Evolutionary conservation across 306 rosid species (phyloP).

Genomic region (Canavalia gladiata): DNA sequence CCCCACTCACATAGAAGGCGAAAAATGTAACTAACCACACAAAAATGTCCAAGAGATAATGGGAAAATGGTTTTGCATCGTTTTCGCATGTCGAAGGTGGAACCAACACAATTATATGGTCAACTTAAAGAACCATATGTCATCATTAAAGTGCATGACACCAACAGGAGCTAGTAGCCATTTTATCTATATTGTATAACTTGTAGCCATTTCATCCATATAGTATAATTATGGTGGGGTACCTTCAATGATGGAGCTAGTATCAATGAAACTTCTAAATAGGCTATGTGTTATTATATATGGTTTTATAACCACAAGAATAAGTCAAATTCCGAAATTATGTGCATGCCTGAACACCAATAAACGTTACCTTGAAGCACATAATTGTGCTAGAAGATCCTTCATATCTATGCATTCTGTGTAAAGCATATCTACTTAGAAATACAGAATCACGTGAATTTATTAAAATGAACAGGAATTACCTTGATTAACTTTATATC

Average conservation of each 20-base stretch:
- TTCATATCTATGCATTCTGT: neutral
- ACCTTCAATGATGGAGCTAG: constrained; percentile 41
- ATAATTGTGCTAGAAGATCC: constrained; percentile 2
- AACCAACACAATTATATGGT: constrained; percentile 52
- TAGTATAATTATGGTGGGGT: constrained; percentile 47
- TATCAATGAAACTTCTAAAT: constrained; percentile 42
- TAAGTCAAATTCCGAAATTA: constrained; percentile 9
- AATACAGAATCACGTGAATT: neutral
- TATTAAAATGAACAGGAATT: constrained; percentile 1
- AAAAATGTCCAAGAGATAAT: constrained; percentile 37
- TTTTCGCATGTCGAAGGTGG: constrained; percentile 55
- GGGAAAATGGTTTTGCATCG: constrained; percentile 39
- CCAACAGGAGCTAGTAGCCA: constrained; percentile 36
- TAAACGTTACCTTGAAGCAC: neutral
- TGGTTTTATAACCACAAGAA: neutral
- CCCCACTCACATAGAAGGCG: constrained; percentile 31
- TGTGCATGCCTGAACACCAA: constrained; percentile 2
- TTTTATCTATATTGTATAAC: neutral
- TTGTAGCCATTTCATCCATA: constrained; percentile 36
- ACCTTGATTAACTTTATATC: neutral
- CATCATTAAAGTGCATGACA: constrained; percentile 35
- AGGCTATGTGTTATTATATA: neutral
- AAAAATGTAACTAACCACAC: constrained; percentile 30
- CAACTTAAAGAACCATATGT: constrained; percentile 34
- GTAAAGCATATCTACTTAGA: neutral